A percentile compares a stretch with the other conserved stretches of the same genome.
phyloP scores from a whole-genome alignment of 495 filamentous ascomycete species.

The Acidomyces sp. region DNA sequence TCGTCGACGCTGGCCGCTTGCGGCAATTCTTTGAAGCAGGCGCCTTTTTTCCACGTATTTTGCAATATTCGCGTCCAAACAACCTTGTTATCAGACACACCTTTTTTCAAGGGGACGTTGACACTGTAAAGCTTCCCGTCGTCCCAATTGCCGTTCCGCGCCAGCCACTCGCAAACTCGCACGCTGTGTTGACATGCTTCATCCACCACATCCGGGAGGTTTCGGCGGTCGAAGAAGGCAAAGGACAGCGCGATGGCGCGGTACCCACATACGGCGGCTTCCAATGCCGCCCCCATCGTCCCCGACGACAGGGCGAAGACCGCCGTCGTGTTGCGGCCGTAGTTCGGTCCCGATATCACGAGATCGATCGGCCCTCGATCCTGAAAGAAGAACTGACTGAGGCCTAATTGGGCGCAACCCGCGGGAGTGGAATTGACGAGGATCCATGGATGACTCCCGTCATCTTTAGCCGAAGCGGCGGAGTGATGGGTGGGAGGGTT shows the following conservation, averaged over 20 bases:
- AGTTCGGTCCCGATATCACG: conserved; percentile 85
- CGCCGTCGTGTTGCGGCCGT: conserved; percentile 85
- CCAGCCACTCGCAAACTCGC: conserved; percentile 63
- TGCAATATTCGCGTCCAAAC: conserved; percentile 73
- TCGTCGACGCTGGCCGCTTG: conserved; percentile 36
- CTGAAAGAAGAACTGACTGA: conserved; percentile 77
- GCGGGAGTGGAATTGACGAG: conserved; percentile 81
- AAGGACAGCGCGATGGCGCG: conserved; percentile 73
- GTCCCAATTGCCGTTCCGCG: conserved; percentile 59
- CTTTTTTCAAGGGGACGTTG: conserved; percentile 70
- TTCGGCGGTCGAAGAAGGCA: conserved; percentile 69
- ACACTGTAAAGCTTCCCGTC: conserved; percentile 56
- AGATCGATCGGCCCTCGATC: conserved; percentile 68
- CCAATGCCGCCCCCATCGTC: conserved; percentile 81
- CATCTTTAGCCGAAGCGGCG: not conserved
- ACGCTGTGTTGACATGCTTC: conserved; percentile 58
- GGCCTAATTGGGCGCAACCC: conserved; percentile 77
- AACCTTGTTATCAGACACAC: conserved; percentile 52
- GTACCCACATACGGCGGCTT: conserved; percentile 72
- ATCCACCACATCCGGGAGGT: conserved; percentile 65
- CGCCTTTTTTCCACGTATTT: conserved; percentile 73
- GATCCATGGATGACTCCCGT: conserved; percentile 66
- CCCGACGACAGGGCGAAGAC: conserved; percentile 82
- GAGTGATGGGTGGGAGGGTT: conserved; percentile 35
- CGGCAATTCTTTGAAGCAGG: conserved; percentile 68